phyloP scores from a whole-genome alignment of 2,329 filamentous ascomycete genomes.

The Penicillium sp. region DNA sequence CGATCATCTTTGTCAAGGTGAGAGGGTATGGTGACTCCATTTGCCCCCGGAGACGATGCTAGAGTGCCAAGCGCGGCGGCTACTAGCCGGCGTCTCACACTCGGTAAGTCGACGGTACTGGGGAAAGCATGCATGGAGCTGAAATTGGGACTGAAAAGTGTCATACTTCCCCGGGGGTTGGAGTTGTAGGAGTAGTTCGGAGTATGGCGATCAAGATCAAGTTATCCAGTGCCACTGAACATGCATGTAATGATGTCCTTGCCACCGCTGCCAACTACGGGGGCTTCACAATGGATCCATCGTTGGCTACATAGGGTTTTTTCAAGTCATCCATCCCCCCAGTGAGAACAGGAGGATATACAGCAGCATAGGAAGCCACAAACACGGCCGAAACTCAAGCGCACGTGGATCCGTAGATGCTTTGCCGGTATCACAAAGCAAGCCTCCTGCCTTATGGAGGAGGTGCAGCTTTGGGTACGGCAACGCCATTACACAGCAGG shows the following conservation, averaged over 20 bases:
- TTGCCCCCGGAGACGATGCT: conserved; percentile 1
- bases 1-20: conserved; percentile 10
- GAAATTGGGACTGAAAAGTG: not conserved
- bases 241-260: too few relatives aligned
- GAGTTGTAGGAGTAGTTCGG: too few relatives aligned
- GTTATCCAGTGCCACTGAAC: not conserved
- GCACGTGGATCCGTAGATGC: conserved; percentile 23
- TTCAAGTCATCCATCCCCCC: too few relatives aligned
- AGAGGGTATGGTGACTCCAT: conserved; percentile 8
- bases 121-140: too few relatives aligned
- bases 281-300: conserved; percentile 2
- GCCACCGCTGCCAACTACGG: too few relatives aligned
- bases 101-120: too few relatives aligned
- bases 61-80: conserved; percentile 3
- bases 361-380: conserved; percentile 3
- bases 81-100: conserved; percentile 4
- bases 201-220: too few relatives aligned
- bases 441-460: conserved; percentile 17
- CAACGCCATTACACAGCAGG: conserved; percentile 15
- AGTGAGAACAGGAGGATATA: too few relatives aligned
- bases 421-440: conserved; percentile 7
- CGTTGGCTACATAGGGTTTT: too few relatives aligned
- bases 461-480: not conserved
- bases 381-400: conserved; percentile 10
- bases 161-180: too few relatives aligned